A percentile compares a stretch with the other conserved stretches of the same genome.
phyloP scores from a whole-genome alignment of 2,329 filamentous ascomycete genomes.

The Anisogramma anomala region DNA sequence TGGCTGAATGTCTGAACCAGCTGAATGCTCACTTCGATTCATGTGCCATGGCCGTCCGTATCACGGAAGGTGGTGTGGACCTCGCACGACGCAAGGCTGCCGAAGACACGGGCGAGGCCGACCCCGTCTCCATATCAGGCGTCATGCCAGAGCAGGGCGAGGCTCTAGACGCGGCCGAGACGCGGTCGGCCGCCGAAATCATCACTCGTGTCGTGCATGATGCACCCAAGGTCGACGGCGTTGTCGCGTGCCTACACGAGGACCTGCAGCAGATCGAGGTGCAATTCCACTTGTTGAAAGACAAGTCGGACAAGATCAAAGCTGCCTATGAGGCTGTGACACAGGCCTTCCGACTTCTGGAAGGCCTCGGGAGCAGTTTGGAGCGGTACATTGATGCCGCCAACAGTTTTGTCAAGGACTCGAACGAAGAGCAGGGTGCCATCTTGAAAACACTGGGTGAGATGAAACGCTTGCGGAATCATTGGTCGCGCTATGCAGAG shows the following conservation, averaged over 20 bases:
- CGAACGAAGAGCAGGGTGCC: constrained; percentile 61
- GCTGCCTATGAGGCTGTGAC: constrained; percentile 46
- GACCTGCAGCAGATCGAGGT: constrained; percentile 66
- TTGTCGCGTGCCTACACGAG: constrained; percentile 60
- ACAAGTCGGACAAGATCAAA: constrained; percentile 48
- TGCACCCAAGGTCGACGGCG: constrained; percentile 53
- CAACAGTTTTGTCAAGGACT: constrained; percentile 51
- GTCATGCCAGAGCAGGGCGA: constrained; percentile 50
- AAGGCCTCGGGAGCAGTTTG: constrained; percentile 55
- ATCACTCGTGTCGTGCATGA: constrained; percentile 67
- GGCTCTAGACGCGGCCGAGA: constrained; percentile 44
- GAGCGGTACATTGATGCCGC: constrained; percentile 54
- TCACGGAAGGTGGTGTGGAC: constrained; percentile 34
- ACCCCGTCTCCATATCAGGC: constrained; percentile 49
- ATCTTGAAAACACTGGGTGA: constrained; percentile 62
- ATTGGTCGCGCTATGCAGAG: constrained; percentile 77
- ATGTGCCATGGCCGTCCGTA: constrained; percentile 80
- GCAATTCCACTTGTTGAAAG: constrained; percentile 51
- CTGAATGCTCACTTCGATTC: constrained; percentile 84
- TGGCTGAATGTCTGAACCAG: constrained; percentile 70
- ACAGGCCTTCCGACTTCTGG: constrained; percentile 53
- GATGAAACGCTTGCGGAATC: constrained; percentile 63
- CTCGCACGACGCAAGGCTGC: constrained; percentile 49
- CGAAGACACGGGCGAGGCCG: constrained; percentile 38
- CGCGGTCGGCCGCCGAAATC: constrained; percentile 75